A percentile compares a stretch with the other conserved stretches of the same genome.
These are phyloP conservation scores for Acanthamoeba rhysodes DNA, from an alignment of 208 protist genomes.

Conservation along the genomic window DNA sequence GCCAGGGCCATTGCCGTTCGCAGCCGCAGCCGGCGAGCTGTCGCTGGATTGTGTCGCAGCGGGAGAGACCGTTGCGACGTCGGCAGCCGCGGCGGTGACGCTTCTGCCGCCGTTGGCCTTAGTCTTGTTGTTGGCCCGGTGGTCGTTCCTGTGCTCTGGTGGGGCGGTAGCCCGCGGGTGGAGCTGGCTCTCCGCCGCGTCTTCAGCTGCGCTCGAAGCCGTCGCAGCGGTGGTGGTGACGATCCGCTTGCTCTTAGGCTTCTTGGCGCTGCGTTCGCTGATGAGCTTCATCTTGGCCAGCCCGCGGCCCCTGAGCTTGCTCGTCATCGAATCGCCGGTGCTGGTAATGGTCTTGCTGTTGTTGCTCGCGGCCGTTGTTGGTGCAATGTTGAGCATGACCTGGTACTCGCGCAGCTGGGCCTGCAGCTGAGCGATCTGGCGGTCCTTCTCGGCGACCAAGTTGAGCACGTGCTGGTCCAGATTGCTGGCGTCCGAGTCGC, in stretches of 20 bases:
- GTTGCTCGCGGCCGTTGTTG: not conserved
- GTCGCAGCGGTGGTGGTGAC: not conserved
- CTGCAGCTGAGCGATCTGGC: conserved; percentile 28
- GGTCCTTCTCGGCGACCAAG: conserved; percentile 24
- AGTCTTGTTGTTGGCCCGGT: too few relatives aligned
- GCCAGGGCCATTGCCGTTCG: too few relatives aligned
- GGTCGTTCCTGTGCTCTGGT: not conserved
- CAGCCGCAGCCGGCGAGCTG: too few relatives aligned
- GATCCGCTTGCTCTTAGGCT: not conserved
- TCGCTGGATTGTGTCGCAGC: not conserved
- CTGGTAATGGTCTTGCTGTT: not conserved
- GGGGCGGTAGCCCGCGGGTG: not conserved
- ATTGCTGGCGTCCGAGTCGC: not conserved
- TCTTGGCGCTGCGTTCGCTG: conserved; percentile 11
- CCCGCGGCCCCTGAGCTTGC: not conserved
- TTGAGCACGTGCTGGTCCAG: not conserved
- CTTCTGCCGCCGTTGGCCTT: not conserved
- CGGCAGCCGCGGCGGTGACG: too few relatives aligned
- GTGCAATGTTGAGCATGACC: not conserved
- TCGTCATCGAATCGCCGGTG: not conserved
- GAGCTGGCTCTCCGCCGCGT: not conserved
- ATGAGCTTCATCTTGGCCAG: conserved; percentile 43
- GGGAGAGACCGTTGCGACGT: too few relatives aligned
- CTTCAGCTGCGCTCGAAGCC: too few relatives aligned
- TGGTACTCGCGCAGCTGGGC: conserved; percentile 37